Evolutionary conservation across 2,329 filamentous ascomycete species (phyloP).

Genomic region (Claviceps quebecensis): DNA sequence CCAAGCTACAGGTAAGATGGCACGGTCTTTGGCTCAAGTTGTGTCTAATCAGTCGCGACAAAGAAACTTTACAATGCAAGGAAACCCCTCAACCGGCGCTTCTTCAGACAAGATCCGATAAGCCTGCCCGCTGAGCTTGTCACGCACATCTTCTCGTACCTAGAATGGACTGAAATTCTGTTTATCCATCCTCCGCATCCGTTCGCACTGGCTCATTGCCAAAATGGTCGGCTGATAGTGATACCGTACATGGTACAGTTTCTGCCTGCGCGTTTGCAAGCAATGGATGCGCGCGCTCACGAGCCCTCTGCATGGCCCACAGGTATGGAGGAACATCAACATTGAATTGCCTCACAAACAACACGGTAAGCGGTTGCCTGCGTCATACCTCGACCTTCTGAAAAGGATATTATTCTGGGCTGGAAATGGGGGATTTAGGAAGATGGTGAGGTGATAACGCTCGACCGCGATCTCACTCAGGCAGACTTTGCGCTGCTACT

Average conservation of each 20-base stretch:
- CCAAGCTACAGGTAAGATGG: conserved; percentile 18
- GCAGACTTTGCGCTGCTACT: conserved; percentile 16
- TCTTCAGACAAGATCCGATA: conserved; percentile 7
- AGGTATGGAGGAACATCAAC: conserved; percentile 20
- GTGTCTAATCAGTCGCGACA: not conserved
- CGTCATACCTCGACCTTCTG: conserved; percentile 10
- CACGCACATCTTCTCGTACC: conserved; percentile 20
- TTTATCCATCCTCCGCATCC: no score
- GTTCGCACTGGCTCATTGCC: not conserved
- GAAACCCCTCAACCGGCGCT: conserved; percentile 19
- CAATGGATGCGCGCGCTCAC: conserved; percentile 17
- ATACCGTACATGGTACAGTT: conserved; percentile 7
- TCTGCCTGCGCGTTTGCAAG: conserved; percentile 15
- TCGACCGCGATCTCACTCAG: conserved; percentile 12
- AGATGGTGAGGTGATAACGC: conserved; percentile 16
- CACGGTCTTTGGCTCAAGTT: not conserved
- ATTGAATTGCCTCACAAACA: conserved; percentile 12
- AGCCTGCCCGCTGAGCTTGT: conserved; percentile 23
- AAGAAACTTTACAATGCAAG: conserved; percentile 19
- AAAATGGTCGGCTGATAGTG: not conserved
- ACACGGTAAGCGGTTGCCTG: conserved; percentile 11
- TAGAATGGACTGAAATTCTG: conserved; percentile 20
- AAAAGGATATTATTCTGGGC: conserved; percentile 19
- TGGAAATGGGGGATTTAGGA: conserved; percentile 15
- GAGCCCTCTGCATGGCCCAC: conserved; percentile 13